These are phyloP conservation scores for Cyberlindnera xylosilytica DNA, from an alignment of 805 yeast genomes.

Conservation along the genomic window DNA sequence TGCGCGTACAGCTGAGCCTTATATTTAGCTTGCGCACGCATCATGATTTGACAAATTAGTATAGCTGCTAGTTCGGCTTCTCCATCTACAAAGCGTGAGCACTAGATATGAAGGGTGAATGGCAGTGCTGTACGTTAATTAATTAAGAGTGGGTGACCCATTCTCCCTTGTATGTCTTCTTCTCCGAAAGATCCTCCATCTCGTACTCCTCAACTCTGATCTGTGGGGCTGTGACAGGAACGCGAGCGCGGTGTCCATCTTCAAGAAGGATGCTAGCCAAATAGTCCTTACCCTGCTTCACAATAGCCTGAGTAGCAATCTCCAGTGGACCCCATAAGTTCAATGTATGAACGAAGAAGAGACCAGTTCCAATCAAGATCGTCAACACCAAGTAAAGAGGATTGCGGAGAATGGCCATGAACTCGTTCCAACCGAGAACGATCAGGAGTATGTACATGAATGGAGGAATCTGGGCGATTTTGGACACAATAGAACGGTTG, in stretches of 20 bases:
- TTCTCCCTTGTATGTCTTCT: conserved; percentile 8
- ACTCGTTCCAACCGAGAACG: conserved; percentile 93
- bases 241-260: conserved; percentile 49
- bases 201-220: conserved; percentile 28
- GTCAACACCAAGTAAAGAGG: conserved; percentile 74
- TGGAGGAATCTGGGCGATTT: conserved; percentile 76
- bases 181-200: conserved; percentile 29
- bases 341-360: conserved; percentile 64
- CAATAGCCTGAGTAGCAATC: conserved; percentile 54
- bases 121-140: no score
- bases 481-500: conserved; percentile 77
- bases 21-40: no score
- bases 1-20: no score
- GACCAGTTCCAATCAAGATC: conserved; percentile 54
- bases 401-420: conserved; percentile 80
- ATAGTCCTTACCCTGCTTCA: conserved; percentile 50
- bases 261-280: conserved; percentile 53
- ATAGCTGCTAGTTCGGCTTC: no score
- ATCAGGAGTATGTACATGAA: conserved; percentile 72
- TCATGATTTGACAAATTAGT: no score
- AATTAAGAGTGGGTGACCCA: no score
- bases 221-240: conserved; percentile 13
- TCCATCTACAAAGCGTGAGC: no score
- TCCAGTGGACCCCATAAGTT: conserved; percentile 78
- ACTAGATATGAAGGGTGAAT: no score